Base-by-base conservation (phyloP, 2,329 filamentous ascomycete species). In the Fusarium sp. region DNA sequence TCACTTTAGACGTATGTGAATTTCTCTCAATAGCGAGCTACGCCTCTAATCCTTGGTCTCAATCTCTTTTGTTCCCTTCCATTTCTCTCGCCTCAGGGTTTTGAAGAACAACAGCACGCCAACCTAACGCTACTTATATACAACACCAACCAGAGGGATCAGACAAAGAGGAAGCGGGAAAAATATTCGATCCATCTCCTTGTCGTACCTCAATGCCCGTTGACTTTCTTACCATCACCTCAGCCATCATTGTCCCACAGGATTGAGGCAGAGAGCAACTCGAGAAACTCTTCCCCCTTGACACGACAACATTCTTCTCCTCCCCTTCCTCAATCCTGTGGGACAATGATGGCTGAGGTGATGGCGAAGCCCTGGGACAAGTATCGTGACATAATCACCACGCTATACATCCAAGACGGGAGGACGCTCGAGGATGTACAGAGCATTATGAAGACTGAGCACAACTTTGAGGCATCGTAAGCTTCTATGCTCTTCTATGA, bases 331-430 rank as follows among this genome's bases (percentile, higher is more conserved):
- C 50, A n/a, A n/a, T n/a, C n/a, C n/a, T n/a, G n/a, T n/a, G n/a
- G n/a, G n/a, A n/a, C n/a, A n/a, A n/a, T n/a, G n/a, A n/a, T n/a
- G n/a, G n/a, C n/a, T n/a, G n/a, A n/a, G n/a, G n/a, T n/a, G n/a
- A 35, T 87, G 85, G 85, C 84, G 25, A 86, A 87, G 71, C 74
- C 80, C 14, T 88, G 86, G 86, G 77, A 81, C 5, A 77, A 81
- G 25, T 73, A 84, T 77, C 80, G 78, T 33, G 63, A 71, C 1
- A 73, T 69, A 27, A 87, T 88, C 66, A 77, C 81, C 40, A 71
- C 70, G 25, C 73, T 86, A 29, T 88, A 88, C 77, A 84, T 83
- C 57, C 71, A 79, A 4, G 79, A 84, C n/a, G 80, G 80, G 35
- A 79, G 74, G 62, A 85, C 84, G 6, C 81, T 87, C 31, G 77